Base-by-base conservation (phyloP, 169 alveolate species). In the Condylostoma magnum region DNA sequence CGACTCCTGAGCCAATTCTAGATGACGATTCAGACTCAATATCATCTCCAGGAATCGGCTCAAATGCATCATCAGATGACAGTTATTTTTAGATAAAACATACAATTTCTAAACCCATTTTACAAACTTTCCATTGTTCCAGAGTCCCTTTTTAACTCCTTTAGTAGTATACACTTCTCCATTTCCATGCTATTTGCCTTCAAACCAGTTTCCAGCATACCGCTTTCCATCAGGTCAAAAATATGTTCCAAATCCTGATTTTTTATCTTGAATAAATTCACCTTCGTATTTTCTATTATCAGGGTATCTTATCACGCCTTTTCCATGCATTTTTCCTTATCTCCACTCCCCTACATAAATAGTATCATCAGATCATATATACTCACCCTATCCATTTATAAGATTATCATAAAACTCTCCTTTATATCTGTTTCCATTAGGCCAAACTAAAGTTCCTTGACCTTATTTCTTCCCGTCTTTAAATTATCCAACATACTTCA, bases 151-250 rank as follows among this genome's bases (percentile, higher is more conserved):
- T 57, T 33, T 57, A 18, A 18, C 18, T 57, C 69, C 69, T 57
- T 63, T 46, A 44, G 55, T 47, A 30, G 31, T 54, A 47, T 28
- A 34, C 22, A 41, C 31, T 41, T 20, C 48, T 48, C 79, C 79
- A 51, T 48, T 47, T 44, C 67, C 84, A 77, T 77, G 69, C 37
- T 77, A 52, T 43, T 69, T 46, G 5, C 85, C 85, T 44, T 60
- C 54, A 10, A 44, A 28, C 85, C 80, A 69, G 38, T 51, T 31
- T 52, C 78, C 57, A 28, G 50, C 43, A 43, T 72, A 81, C 58
- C 76, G 74, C 55, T 74, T 79, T 4, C 93, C 93, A 66, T 83
- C 82, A 28, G 83, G 79, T 77, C 76, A 76, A n/a, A 36, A 56
- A 27, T 75, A 79, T 48, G 72, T 57, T 15, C 88, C 90, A 27